Evolutionary conservation across 352 stramenopile species (phyloP), one percentile per base, ranked within the genome.

Genomic region (Phytophthora europaea): DNA sequence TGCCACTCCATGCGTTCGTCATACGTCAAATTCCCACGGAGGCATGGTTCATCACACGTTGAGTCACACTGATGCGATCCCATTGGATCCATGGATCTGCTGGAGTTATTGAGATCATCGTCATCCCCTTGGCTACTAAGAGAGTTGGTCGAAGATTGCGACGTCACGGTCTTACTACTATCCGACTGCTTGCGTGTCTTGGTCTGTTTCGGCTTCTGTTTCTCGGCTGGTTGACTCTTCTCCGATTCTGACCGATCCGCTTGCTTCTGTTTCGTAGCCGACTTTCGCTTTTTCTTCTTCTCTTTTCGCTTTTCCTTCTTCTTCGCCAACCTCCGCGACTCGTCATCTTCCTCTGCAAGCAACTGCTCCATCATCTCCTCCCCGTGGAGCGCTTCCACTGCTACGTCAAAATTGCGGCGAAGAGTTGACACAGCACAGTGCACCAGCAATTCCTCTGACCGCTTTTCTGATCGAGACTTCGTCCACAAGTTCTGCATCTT

Each of bases 211-310:
- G 59, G 23, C 38, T 84, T 83, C 28, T 70, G 66, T 36, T 78
- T 78, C 61, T 80, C 72, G 2, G 59, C 43, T 4, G 75, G 52
- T 47, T 79, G 67, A 61, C 65, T 82, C 55, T 83, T 85, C 26
- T 82, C 82, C 2, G 75, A 78, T 28, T 79, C 75, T 3, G 81
- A 79, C 8, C 70, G 75, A 67, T 87, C 80, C 20, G 56, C 75
- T 66, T 90, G 81, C 62, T 94, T 94, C 65, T 88, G 82, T 60
- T 95, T 94, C 12, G 87, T 85, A 5, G 82, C 87, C 23, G 72
- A 89, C 72, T 95, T 95, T 43, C 89, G 87, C 48, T 96, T 96
- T 66, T 96, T 96, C 79, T 95, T 96, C 69, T 96, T 96, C 65
- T 95, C 89, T 64, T 96, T 96, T 47, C 82, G 81, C 79, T 96